Evolutionary conservation across 1,284 basidiomycete genomes (phyloP).

Genomic region (Wolfiporia cocos): DNA sequence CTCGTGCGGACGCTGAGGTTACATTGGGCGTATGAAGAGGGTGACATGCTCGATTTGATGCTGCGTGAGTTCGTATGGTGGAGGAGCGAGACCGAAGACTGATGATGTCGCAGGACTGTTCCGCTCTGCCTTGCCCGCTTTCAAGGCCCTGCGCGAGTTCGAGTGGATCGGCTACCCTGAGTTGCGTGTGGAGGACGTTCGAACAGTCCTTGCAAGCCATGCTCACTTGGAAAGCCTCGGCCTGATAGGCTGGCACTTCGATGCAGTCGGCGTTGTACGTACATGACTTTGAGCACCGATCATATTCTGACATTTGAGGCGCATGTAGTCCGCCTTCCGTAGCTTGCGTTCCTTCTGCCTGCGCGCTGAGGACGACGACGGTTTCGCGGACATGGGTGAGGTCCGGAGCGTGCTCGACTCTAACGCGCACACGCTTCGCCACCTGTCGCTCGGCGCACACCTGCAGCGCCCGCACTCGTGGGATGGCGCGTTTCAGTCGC

Average conservation of each 20-base stretch:
- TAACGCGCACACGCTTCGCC: slow-evolving; percentile 49
- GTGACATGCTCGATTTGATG: slow-evolving; percentile 60
- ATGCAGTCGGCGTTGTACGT: slow-evolving; percentile 49
- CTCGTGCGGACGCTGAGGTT: slow-evolving; percentile 49
- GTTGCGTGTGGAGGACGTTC: slow-evolving; percentile 54
- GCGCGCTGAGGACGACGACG: slow-evolving; percentile 63
- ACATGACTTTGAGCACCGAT: background rate
- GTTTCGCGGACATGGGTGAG: slow-evolving; percentile 60
- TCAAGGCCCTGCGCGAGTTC: slow-evolving; percentile 52
- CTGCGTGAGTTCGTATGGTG: slow-evolving; percentile 33
- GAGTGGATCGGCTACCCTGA: slow-evolving; percentile 72
- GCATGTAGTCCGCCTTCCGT: slow-evolving; percentile 39
- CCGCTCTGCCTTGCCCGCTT: slow-evolving; percentile 51
- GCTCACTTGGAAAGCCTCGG: slow-evolving; percentile 47
- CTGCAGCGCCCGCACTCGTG: slow-evolving; percentile 55
- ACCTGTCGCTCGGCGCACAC: slow-evolving; percentile 61
- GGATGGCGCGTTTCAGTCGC: slow-evolving; percentile 57
- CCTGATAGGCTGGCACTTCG: slow-evolving; percentile 66
- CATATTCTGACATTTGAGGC: background rate
- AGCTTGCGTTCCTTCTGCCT: slow-evolving; percentile 58
- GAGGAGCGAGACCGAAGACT: background rate
- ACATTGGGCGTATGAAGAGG: slow-evolving; percentile 63
- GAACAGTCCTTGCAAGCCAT: slow-evolving; percentile 45
- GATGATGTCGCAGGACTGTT: slow-evolving; percentile 39
- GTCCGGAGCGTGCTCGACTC: slow-evolving; percentile 57